These are phyloP conservation scores for Fusarium tanahbumbuense DNA, from an alignment of 2,329 filamentous ascomycete species.

Conservation along the genomic window DNA sequence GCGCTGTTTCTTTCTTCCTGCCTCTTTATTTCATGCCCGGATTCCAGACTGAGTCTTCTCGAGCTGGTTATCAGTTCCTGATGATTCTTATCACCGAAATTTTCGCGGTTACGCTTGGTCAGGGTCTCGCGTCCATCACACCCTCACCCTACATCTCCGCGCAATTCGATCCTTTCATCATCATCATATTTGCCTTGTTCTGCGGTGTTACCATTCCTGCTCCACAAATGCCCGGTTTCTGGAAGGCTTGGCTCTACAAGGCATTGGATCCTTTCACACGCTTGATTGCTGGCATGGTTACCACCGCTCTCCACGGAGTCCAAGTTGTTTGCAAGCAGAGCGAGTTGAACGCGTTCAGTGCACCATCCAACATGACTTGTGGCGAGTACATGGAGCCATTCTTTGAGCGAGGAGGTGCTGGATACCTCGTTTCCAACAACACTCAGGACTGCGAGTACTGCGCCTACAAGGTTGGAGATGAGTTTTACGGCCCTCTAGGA, in stretches of 20 bases:
- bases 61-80: constrained; percentile 88
- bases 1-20: constrained; percentile 83
- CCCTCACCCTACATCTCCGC: constrained; percentile 82
- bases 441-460: constrained; percentile 82
- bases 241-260: constrained; percentile 80
- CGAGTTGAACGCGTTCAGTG: constrained; percentile 72
- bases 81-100: constrained; percentile 86
- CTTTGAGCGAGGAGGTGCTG: constrained; percentile 67
- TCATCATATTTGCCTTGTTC: constrained; percentile 86
- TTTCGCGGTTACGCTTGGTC: constrained; percentile 84
- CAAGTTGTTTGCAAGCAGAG: constrained; percentile 60
- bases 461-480: constrained; percentile 80
- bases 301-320: constrained; percentile 69
- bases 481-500: constrained; percentile 78
- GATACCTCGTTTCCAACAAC: constrained; percentile 76
- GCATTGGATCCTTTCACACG: constrained; percentile 73
- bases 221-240: constrained; percentile 78
- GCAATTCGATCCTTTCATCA: constrained; percentile 83
- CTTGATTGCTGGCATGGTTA: constrained; percentile 72
- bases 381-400: constrained; percentile 45
- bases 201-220: constrained; percentile 87
- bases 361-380: constrained; percentile 61
- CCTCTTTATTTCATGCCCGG: constrained; percentile 88
- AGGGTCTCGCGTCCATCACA: constrained; percentile 80
- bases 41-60: constrained; percentile 69